Base-by-base conservation (phyloP, 768 basidiomycete genomes). In the Aureoboletus auriporus region DNA sequence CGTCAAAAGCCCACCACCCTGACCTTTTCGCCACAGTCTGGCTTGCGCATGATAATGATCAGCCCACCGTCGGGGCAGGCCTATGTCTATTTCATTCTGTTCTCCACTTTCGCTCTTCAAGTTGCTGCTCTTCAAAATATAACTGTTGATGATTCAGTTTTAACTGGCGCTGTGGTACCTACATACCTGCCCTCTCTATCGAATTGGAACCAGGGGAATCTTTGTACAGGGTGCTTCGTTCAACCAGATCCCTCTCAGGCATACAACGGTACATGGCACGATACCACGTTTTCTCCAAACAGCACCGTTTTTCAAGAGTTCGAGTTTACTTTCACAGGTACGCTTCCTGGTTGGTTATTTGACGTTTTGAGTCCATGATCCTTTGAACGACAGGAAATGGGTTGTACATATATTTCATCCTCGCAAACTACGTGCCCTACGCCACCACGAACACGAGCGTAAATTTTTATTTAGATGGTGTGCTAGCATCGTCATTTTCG, bases 181-280 rank as follows among this genome's bases (percentile, higher is more conserved):
- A 42, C 35, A 8, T 61, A 51, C 27, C 16, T 55, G 3, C 59
- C 59, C 27, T 16, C 28, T 8, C 3, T 26, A 8, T 29, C 47
- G 1, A 1, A 0, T 6, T 61, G 59, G 59, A 38, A 44, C 6
- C 1, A 14, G 6, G 55, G 50, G 1, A 49, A 50, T 6, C 16
- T 14, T 4, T 60, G 59, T 29, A 2, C 48, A 1, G 6, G 0
- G 3, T 61, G 59, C 9, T 0, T 9, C 0, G 43, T 16, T 5
- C 0, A 44, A 6, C 56, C 56, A 3, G 43, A 55, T 38, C 26
- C 52, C 1, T 12, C 45, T 1, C 27, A 5, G 17, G 52, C 40
- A 1, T 55, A 52, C 33, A 38, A 61, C 2, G 47, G 41, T 1
- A 61, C 59, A 34, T 60, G 59, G 59, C 59, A 61, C 8, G 52